A percentile compares a stretch with the other conserved stretches of the same genome.
Conservation (phyloP, 805 yeast species). For the Maudiozyma saulgeensis region DNA sequence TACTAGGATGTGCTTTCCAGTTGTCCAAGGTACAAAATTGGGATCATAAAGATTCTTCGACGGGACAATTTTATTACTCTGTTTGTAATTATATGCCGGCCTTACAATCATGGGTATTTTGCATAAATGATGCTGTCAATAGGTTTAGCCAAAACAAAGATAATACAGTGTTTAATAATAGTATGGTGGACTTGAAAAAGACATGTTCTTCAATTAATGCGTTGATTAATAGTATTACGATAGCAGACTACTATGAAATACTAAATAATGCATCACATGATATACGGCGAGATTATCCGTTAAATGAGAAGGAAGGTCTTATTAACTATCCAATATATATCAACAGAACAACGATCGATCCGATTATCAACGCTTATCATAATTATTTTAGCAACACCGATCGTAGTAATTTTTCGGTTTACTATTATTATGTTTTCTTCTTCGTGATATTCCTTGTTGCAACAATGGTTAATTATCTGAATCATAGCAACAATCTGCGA, state of each 20-base stretch:
- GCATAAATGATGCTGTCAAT: slow-evolving; percentile 13
- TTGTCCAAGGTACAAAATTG: slow-evolving; percentile 10
- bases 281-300: not conserved
- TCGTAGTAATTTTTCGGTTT: slow-evolving; percentile 10
- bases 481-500: slow-evolving; percentile 7
- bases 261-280: not conserved
- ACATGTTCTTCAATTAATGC: slow-evolving; percentile 5
- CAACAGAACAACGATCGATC: slow-evolving; percentile 3
- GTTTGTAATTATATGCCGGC: slow-evolving; percentile 19
- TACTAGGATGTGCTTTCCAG: slow-evolving; percentile 14
- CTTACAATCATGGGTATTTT: slow-evolving; percentile 16
- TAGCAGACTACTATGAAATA: not conserved
- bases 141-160: not conserved
- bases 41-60: slow-evolving; percentile 8
- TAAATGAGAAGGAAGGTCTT: not conserved
- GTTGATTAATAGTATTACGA: not conserved
- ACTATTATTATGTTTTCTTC: slow-evolving; percentile 10
- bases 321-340: not conserved
- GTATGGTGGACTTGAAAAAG: slow-evolving; percentile 6
- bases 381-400: slow-evolving; percentile 14
- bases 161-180: slow-evolving; percentile 8
- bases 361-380: slow-evolving; percentile 12
- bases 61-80: slow-evolving; percentile 8
- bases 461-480: slow-evolving; percentile 6
- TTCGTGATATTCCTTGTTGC: slow-evolving; percentile 4